Base-by-base conservation (phyloP, 2,329 filamentous ascomycete species). In the Pseudocercospora fuligena region DNA sequence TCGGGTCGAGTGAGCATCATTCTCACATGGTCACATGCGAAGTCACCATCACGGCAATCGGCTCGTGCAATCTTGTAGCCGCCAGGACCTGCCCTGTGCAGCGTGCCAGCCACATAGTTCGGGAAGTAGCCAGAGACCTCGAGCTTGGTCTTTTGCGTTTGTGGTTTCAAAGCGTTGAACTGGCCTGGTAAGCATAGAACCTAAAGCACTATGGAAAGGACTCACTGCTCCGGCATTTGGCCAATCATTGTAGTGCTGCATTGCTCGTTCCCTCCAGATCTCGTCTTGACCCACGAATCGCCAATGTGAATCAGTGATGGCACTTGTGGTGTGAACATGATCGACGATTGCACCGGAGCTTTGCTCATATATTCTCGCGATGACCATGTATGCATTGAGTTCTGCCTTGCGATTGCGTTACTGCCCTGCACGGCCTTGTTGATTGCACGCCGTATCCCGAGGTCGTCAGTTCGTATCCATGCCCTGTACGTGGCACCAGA, bases 11-110 rank as follows among this genome's bases (percentile, higher is more conserved):
- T 51, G 21, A 5, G 19, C 47, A 29, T 56, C 27, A n/a, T 27
- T 4, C 51, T n/a, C 16, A 56, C 51, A 31, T 95, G 92, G 0
- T 84, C 86, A 12, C 89, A 82, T 33, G 83, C 81, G 73, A 89
- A 89, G 0, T 83, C 86, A 14, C 79, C 80, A n/a, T 88, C 87
- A 3, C 83, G 82, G 2, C 86, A 78, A 0, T 87, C 88, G n/a
- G 88, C 82, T 2, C 65, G 51, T 12, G 68, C 57, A 14, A 93
- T 79, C 43, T 85, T 85, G 76, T 86, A 87, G 29, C 86, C 84
- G 0, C 91, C 90, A 0, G 91, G 91, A 0, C 92, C 92, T 0
- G 90, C 93, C 25, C 92, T 86, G 77, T 90, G 94, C 0, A 95
- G 83, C 1, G 86, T 83, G 1, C 92, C 92, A 2, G 90, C 88